phyloP scores from a whole-genome alignment of 1,284 basidiomycete species.

The Pyrrhoderma lamaoense region DNA sequence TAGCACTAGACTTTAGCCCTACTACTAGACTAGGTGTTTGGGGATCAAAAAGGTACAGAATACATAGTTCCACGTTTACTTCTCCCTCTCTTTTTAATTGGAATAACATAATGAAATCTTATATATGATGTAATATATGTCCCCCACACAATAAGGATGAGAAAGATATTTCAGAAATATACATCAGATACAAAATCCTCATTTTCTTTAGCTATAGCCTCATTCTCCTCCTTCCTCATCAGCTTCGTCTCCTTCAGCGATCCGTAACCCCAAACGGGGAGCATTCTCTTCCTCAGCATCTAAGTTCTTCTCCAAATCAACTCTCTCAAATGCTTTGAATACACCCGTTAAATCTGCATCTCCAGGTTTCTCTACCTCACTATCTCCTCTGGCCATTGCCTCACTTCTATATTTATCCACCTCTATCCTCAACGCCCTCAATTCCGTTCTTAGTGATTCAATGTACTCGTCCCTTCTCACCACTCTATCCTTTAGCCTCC shows the following conservation, averaged over 20 bases:
- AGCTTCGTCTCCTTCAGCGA: slow-evolving; percentile 18
- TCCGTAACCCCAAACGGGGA: slow-evolving; percentile 13
- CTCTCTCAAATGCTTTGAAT: slow-evolving; percentile 22
- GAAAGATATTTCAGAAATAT: too few species aligned
- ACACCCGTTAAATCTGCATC: slow-evolving; percentile 18
- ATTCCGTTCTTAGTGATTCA: slow-evolving; percentile 58
- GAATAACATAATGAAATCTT: too few species aligned
- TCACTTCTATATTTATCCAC: slow-evolving; percentile 23
- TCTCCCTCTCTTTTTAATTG: too few species aligned
- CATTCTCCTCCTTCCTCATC: slow-evolving; percentile 17
- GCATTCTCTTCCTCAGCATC: slow-evolving; percentile 33
- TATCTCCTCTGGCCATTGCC: slow-evolving; percentile 2
- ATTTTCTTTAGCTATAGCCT: too few species aligned
- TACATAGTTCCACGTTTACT: too few species aligned
- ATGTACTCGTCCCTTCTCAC: slow-evolving; percentile 83
- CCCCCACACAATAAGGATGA: too few species aligned
- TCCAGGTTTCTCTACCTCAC: slow-evolving; percentile 7
- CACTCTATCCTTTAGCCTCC: slow-evolving; percentile 69
- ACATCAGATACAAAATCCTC: too few species aligned
- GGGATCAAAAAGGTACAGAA: too few species aligned
- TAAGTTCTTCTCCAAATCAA: slow-evolving; percentile 36
- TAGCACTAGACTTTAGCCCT: too few species aligned
- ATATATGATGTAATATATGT: too few species aligned
- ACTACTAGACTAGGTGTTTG: too few species aligned
- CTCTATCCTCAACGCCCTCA: slow-evolving; percentile 51